Percentiles rank a stretch among this genome's conserved stretches.
These are phyloP conservation scores for Sonneratia caseolaris DNA, from an alignment of 345 rosid species.

Conservation along the genomic window DNA sequence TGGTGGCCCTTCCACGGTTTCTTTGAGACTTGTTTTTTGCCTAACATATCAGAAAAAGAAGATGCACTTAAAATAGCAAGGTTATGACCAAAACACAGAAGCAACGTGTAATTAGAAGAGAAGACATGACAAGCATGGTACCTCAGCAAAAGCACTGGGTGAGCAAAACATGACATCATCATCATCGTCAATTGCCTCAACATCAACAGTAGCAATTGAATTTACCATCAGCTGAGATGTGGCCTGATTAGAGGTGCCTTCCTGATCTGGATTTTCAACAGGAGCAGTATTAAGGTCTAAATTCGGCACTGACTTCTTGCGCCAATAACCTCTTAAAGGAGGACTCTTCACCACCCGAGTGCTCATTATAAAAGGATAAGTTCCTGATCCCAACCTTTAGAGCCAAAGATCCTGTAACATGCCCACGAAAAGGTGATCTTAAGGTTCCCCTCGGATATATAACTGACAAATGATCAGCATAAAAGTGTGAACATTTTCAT, in stretches of 20 bases:
- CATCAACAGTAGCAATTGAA: constrained; percentile 36
- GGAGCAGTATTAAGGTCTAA: constrained; percentile 38
- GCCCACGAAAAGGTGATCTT: not conserved
- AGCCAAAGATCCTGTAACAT: not conserved
- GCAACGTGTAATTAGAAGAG: constrained; percentile 5
- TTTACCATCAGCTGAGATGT: constrained; percentile 7
- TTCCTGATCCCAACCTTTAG: not conserved
- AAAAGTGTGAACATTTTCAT: not conserved
- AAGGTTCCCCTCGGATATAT: not conserved
- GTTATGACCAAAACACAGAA: constrained; percentile 3
- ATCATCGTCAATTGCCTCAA: constrained; percentile 48
- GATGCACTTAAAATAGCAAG: constrained; percentile 6
- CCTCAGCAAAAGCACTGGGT: constrained; percentile 68
- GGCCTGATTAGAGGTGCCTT: constrained; percentile 41
- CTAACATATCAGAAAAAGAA: constrained; percentile 25
- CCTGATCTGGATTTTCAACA: constrained; percentile 40
- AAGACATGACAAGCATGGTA: constrained; percentile 14
- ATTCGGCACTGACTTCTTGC: constrained; percentile 43
- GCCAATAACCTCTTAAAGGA: constrained; percentile 36
- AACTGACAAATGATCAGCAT: not conserved
- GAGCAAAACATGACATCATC: constrained; percentile 74
- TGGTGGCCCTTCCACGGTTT: constrained; percentile 22
- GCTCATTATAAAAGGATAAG: constrained; percentile 26
- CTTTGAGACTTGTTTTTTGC: constrained; percentile 65
- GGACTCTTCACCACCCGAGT: constrained; percentile 24